Conservation (phyloP, 371 early-diverging fungal genomes). For the Mucor velutinosus region DNA sequence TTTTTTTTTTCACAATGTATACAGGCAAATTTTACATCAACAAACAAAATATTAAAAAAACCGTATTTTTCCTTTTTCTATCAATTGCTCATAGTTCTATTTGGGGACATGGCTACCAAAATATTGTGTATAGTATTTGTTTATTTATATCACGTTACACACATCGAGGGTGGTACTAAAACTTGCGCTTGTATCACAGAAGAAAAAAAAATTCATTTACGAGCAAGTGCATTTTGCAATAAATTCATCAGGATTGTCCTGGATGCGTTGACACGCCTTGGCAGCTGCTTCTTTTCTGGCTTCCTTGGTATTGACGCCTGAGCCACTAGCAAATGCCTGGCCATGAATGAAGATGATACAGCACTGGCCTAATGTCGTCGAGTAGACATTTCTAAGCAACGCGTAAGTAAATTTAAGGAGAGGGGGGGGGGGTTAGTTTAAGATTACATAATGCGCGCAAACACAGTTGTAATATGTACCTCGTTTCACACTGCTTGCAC, state of each 20-base stretch:
- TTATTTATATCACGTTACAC: neutral
- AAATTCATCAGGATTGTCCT: conserved; percentile 29
- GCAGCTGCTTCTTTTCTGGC: conserved; percentile 47
- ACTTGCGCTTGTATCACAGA: neutral
- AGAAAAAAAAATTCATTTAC: neutral
- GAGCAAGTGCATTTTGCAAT: neutral
- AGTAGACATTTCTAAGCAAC: conserved; percentile 28
- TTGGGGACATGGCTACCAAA: neutral
- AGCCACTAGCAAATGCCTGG: conserved; percentile 30
- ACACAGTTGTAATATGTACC: conserved; percentile 24
- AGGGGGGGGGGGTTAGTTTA: neutral
- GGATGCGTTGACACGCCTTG: conserved; percentile 29
- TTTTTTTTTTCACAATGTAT: neutral
- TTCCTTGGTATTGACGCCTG: conserved; percentile 38
- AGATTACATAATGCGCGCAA: neutral
- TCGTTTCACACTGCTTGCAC: conserved; percentile 38
- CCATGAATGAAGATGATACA: conserved; percentile 51
- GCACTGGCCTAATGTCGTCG: conserved; percentile 14
- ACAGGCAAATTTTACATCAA: neutral
- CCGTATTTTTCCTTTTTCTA: conserved; percentile 6
- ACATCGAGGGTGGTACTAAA: neutral
- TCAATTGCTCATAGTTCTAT: neutral
- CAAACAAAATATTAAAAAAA: neutral
- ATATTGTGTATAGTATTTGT: neutral
- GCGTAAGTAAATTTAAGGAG: neutral